Conservation (phyloP, 768 basidiomycete species). For the Lentinula sp. region DNA sequence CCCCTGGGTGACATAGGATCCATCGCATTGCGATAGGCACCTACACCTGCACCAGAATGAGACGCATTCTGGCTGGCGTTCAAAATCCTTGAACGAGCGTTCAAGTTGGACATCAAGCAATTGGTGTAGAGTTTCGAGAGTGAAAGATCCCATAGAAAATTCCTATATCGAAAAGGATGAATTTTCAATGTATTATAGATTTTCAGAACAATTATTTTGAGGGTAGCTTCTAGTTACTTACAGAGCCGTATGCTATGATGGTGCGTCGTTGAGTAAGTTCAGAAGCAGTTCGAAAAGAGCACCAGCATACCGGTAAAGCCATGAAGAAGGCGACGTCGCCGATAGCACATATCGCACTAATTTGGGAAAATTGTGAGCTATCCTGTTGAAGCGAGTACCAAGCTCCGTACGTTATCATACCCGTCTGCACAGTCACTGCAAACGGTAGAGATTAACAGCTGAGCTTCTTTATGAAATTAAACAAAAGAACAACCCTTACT, state of each 20-base stretch:
- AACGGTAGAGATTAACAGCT: neutral
- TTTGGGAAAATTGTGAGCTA: neutral
- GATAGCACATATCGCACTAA: conserved; percentile 31
- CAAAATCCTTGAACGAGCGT: conserved; percentile 27
- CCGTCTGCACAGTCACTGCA: conserved; percentile 5
- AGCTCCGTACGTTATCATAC: conserved; percentile 4
- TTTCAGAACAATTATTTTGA: neutral
- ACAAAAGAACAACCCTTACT: neutral
- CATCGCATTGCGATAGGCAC: neutral
- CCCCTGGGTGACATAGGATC: neutral
- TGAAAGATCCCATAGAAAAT: conserved; percentile 44
- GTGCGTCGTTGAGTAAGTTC: neutral
- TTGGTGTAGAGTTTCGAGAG: conserved; percentile 44
- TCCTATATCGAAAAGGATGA: conserved; percentile 17
- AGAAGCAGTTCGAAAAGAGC: neutral
- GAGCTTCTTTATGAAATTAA: neutral
- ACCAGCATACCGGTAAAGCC: conserved; percentile 26
- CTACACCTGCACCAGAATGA: neutral
- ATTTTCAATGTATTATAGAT: too few species aligned
- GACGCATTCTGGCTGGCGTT: neutral
- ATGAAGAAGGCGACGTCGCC: conserved; percentile 36
- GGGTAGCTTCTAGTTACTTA: conserved; percentile 16
- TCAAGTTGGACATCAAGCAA: conserved; percentile 41
- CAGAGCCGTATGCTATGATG: conserved; percentile 39
- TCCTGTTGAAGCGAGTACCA: neutral